Conservation (phyloP, 73 alveolate genomes). For the Stentor coeruleus region DNA sequence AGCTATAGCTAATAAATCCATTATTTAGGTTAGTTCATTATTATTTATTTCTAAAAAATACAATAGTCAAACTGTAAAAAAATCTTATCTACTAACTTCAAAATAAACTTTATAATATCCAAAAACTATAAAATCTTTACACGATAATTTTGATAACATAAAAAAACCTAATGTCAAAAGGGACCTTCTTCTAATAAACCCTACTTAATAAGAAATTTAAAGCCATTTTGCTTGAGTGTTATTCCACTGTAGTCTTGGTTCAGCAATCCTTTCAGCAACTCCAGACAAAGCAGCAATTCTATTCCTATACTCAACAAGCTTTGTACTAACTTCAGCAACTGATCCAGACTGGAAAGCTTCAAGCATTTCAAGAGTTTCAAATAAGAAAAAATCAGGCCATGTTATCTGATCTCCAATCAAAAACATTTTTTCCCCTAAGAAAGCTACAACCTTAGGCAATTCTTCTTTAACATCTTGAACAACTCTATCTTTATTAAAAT, state of each 20-base stretch:
- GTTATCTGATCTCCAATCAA: slow-evolving; percentile 32
- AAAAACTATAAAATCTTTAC: too few relatives aligned
- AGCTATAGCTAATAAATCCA: too few relatives aligned
- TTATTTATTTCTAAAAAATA: too few relatives aligned
- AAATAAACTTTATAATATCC: too few relatives aligned
- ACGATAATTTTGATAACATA: too few relatives aligned
- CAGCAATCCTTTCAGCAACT: too few relatives aligned
- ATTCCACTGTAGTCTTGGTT: neutral
- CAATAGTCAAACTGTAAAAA: too few relatives aligned
- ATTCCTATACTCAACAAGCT: neutral
- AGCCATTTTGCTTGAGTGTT: neutral
- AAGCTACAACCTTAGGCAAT: slow-evolving; percentile 16
- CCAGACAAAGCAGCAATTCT: neutral
- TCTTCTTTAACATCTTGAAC: neutral
- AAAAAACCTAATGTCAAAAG: too few relatives aligned
- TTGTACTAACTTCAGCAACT: neutral
- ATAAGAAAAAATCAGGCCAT: slow-evolving; percentile 29
- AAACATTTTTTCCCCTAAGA: slow-evolving; percentile 25
- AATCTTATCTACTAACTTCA: too few relatives aligned
- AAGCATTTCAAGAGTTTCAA: slow-evolving; percentile 37
- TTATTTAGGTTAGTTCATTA: too few relatives aligned
- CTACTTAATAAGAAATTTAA: too few relatives aligned
- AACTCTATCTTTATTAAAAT: neutral
- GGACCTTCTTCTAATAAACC: too few relatives aligned
- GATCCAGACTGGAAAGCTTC: neutral